A percentile compares a stretch with the other conserved stretches of the same genome.
Conservation (phyloP, 805 yeast genomes). For the Cyberlindnera nakhonratchasimensis region DNA sequence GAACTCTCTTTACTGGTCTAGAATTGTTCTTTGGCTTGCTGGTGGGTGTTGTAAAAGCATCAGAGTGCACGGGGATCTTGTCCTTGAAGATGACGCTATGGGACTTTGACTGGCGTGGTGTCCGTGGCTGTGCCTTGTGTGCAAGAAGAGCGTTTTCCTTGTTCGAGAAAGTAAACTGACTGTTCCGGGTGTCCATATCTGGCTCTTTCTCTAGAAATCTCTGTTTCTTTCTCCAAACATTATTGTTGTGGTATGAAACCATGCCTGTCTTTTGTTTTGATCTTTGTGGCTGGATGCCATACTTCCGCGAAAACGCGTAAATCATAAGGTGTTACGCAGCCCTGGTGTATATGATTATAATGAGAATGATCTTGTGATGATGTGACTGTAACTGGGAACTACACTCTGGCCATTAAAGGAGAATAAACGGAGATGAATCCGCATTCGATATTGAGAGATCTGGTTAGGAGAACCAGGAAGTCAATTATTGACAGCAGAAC, state of each 20-base stretch:
- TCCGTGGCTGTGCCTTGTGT: slow-evolving; percentile 10
- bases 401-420: background rate
- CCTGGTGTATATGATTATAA: too few relatives aligned
- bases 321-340: too few relatives aligned
- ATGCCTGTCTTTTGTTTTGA: background rate
- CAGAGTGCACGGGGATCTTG: too few relatives aligned
- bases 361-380: too few relatives aligned
- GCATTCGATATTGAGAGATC: background rate
- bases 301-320: background rate
- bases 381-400: too few relatives aligned
- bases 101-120: slow-evolving; percentile 10
- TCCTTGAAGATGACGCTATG: slow-evolving; percentile 2
- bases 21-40: background rate
- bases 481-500: slow-evolving; percentile 15
- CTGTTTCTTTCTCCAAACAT: too few relatives aligned
- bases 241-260: too few relatives aligned
- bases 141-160: slow-evolving; percentile 13
- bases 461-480: slow-evolving; percentile 4
- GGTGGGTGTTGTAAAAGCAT: slow-evolving; percentile 1
- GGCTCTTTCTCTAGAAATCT: too few relatives aligned
- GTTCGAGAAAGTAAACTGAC: slow-evolving; percentile 10
- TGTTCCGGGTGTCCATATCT: background rate
- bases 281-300: slow-evolving; percentile 7
- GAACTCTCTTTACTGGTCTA: slow-evolving; percentile 19
- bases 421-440: background rate